phyloP scores from a whole-genome alignment of 73 alveolate genomes.

The Uronychia binucleata region DNA sequence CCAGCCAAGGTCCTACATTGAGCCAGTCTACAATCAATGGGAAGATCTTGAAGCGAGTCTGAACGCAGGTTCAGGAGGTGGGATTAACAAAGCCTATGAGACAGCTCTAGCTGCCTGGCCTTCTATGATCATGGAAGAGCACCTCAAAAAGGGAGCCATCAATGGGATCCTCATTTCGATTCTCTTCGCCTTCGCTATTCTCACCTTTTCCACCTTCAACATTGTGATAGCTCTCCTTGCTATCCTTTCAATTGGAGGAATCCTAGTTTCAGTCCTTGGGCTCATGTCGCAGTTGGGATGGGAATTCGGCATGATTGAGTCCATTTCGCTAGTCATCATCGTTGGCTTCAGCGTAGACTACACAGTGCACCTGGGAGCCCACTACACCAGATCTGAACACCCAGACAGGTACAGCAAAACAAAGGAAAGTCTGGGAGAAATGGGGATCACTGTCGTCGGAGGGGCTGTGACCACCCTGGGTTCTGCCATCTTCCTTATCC shows the following conservation, averaged over 20 bases:
- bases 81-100: background rate
- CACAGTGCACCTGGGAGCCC: constrained; percentile 10
- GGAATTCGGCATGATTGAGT: constrained; percentile 23
- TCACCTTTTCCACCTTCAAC: constrained; percentile 1
- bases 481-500: constrained; percentile 6
- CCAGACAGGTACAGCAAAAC: background rate
- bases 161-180: constrained; percentile 24
- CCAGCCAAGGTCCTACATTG: background rate
- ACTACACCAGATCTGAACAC: background rate
- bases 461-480: constrained; percentile 35
- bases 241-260: background rate
- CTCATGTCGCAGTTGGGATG: constrained; percentile 22
- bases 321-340: constrained; percentile 9
- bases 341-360: constrained; percentile 45
- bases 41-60: background rate
- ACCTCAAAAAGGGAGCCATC: constrained; percentile 4
- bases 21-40: background rate
- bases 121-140: constrained; percentile 1
- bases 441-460: constrained; percentile 24
- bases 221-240: constrained; percentile 4
- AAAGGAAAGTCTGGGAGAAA: constrained; percentile 2
- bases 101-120: constrained; percentile 2
- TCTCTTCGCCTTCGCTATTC: constrained; percentile 12
- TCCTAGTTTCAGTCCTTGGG: constrained; percentile 13
- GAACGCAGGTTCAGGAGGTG: background rate